Conservation (phyloP, 331 rosid genomes). For the Cydonia oblonga region DNA sequence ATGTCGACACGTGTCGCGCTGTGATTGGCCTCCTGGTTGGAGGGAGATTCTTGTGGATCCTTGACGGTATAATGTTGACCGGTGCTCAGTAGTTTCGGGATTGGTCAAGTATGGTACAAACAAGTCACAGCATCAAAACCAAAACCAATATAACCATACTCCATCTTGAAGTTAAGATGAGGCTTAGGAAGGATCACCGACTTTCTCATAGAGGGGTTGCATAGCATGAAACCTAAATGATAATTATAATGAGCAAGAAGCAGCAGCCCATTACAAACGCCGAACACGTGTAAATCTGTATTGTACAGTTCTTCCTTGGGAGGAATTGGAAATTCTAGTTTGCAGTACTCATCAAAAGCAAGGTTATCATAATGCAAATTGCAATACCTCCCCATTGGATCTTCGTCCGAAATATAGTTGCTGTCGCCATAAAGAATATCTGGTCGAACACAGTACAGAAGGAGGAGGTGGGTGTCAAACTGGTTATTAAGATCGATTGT, state of each 20-base stretch:
- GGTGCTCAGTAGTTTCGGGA: too few relatives aligned
- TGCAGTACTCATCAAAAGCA: not conserved
- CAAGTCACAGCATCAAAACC: slow-evolving; percentile 14
- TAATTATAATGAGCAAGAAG: not conserved
- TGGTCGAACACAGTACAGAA: not conserved
- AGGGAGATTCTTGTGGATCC: too few relatives aligned
- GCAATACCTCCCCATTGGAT: not conserved
- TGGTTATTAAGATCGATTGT: not conserved
- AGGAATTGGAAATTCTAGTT: not conserved
- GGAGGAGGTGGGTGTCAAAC: not conserved
- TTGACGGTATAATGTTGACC: too few relatives aligned
- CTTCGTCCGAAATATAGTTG: too few relatives aligned
- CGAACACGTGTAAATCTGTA: not conserved
- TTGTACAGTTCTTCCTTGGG: not conserved
- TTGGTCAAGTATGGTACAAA: too few relatives aligned
- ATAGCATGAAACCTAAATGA: not conserved
- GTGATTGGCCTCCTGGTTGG: too few relatives aligned
- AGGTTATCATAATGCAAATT: not conserved
- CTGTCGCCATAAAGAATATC: too few relatives aligned
- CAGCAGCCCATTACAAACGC: slow-evolving; percentile 15
- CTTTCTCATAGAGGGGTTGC: slow-evolving; percentile 19
- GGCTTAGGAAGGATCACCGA: slow-evolving; percentile 16
- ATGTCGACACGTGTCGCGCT: too few relatives aligned
- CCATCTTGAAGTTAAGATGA: too few relatives aligned
- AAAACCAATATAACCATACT: not conserved